Evolutionary conservation across 176 grass and related monocot genomes (phyloP).

Genomic region (Oryza australiensis): DNA sequence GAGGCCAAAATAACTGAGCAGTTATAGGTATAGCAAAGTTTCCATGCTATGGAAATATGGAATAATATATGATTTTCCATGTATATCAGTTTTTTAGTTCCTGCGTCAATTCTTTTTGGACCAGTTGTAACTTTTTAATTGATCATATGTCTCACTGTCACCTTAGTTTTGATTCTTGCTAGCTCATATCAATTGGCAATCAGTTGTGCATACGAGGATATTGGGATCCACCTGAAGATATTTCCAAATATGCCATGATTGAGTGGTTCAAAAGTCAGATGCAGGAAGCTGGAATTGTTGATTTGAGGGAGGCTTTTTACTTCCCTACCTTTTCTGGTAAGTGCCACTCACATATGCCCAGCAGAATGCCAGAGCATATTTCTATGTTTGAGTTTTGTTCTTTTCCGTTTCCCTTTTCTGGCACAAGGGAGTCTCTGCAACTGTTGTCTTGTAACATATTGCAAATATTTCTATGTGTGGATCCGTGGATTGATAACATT

Average conservation of each 20-base stretch:
- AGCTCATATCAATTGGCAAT: constrained; percentile 73
- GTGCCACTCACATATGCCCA: background rate
- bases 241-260: constrained; percentile 53
- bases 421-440: background rate
- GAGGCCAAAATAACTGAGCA: background rate
- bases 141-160: constrained; percentile 18
- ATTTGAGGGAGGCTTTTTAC: constrained; percentile 61
- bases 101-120: background rate
- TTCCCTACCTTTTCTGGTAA: constrained; percentile 64
- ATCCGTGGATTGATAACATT: background rate
- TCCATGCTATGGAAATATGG: background rate
- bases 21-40: background rate
- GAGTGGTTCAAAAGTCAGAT: constrained; percentile 78
- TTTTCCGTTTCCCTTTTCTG: background rate
- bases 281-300: constrained; percentile 52
- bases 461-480: background rate
- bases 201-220: constrained; percentile 78
- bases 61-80: background rate
- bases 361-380: constrained; percentile 2
- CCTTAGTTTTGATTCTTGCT: constrained; percentile 8
- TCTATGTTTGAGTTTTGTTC: background rate
- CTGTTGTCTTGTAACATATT: background rate
- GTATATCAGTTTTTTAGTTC: background rate
- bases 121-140: background rate
- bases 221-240: constrained; percentile 71